phyloP scores from a whole-genome alignment of 1,284 basidiomycete genomes.

The Boletus mariae region DNA sequence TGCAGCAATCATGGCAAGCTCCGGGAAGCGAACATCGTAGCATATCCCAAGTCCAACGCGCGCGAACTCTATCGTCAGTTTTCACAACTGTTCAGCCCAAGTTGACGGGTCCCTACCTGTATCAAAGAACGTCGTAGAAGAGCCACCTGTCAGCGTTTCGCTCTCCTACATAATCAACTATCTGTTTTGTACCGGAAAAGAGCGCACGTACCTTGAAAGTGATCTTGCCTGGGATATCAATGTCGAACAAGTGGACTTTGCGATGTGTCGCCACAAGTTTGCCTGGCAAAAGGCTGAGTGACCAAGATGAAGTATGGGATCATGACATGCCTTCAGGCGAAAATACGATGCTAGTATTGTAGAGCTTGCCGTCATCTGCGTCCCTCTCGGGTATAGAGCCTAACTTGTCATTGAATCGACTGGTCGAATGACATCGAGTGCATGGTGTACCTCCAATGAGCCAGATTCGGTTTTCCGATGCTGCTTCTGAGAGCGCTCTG shows the following conservation, averaged over 20 bases:
- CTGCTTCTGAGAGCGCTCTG: constrained; percentile 77
- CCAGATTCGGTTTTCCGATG: constrained; percentile 82
- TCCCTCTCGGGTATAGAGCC: constrained; percentile 90
- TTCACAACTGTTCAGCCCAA: background rate
- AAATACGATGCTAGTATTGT: constrained; percentile 92
- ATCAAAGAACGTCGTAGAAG: constrained; percentile 78
- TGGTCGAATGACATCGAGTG: background rate
- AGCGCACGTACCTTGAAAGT: constrained; percentile 80
- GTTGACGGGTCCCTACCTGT: constrained; percentile 55
- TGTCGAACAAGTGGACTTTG: constrained; percentile 97
- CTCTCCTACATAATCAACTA: constrained; percentile 66
- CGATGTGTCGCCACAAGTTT: constrained; percentile 86
- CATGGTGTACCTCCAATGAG: constrained; percentile 77
- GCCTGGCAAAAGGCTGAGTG: constrained; percentile 44
- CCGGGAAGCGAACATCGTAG: constrained; percentile 93
- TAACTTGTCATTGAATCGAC: constrained; percentile 29
- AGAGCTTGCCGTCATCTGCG: constrained; percentile 62
- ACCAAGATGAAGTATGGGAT: background rate
- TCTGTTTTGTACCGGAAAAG: background rate
- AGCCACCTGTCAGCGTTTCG: constrained; percentile 85
- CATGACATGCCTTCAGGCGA: constrained; percentile 68
- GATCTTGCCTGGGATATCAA: constrained; percentile 96
- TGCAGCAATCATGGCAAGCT: constrained; percentile 89
- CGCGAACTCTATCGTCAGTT: constrained; percentile 63
- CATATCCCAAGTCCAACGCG: constrained; percentile 90